Evolutionary conservation across 768 basidiomycete genomes (phyloP), one percentile per base, ranked within the genome.

Genomic region (Royoungia palumana): DNA sequence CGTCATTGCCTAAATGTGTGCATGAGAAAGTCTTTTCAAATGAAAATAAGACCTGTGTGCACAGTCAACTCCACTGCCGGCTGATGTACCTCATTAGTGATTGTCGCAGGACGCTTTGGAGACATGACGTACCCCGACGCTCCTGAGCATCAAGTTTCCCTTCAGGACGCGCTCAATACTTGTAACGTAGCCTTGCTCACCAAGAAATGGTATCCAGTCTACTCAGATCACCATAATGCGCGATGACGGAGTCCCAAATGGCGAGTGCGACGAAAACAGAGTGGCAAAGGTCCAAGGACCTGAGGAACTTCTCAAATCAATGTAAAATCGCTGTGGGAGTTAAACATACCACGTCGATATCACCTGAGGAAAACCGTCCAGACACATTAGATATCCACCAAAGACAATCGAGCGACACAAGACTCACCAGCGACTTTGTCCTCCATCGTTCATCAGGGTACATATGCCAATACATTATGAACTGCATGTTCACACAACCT

Each of bases 401-500:
- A 13, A 11, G 7, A 10, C 30, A 24, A 3, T 20, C n/a, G 16
- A 32, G 14, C 0, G 12, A 38, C 17, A 17, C 9, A 2, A 16
- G 21, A 49, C 62, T 46, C 17, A 65, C 62, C 41, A 64, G 27
- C 1, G 24, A 40, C 40, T 54, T 57, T 35, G 44, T 60, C n/a
- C 20, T 43, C 62, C 54, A 55, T 21, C 35, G 34, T 13, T 63
- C 62, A 5, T 11, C 13, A 4, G 60, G 21, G 35, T 57, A 54
- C 20, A 32, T 6, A 22, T 62, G 57, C 54, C 40, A 65, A 36
- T 62, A 65, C 37, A 62, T 35, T 16, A 63, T 27, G 34, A 57
- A 63, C 51, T 63, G 62, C 54, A 65, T 53, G 22, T 44, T 57
- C 32, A 62, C 47, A 24, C 63, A 65, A 48, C 62, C 62, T 3